These are phyloP conservation scores for Petunia hybrid DNA, from an alignment of 305 asterid species.

Conservation along the genomic window DNA sequence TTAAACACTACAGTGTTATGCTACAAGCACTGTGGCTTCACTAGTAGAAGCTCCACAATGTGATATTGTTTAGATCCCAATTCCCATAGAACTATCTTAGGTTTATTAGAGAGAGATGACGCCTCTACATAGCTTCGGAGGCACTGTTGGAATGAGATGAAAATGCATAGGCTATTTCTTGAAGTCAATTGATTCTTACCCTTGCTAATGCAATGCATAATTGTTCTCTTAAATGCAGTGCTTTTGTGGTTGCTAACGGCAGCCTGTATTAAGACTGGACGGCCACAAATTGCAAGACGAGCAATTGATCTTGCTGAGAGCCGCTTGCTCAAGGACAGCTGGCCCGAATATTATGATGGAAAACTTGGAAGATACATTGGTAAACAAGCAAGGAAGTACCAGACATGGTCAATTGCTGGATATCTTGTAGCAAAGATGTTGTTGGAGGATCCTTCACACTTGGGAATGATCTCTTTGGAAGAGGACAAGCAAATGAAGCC, in stretches of 20 bases:
- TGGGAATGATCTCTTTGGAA: constrained; percentile 41
- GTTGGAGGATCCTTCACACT: constrained; percentile 42
- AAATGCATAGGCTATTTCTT: not conserved
- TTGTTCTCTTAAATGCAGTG: constrained; percentile 33
- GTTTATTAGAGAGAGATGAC: constrained; percentile 8
- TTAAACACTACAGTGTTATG: not conserved
- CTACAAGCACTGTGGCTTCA: not conserved
- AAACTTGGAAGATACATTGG: constrained; percentile 38
- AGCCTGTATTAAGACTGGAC: constrained; percentile 40
- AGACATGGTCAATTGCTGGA: constrained; percentile 42
- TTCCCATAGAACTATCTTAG: not conserved
- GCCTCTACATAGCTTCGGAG: not conserved
- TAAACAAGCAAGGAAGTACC: constrained; percentile 37
- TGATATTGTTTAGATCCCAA: not conserved
- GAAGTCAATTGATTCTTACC: constrained; percentile 16
- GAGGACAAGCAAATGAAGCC: constrained; percentile 42
- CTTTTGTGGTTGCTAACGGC: constrained; percentile 41
- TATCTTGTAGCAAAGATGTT: constrained; percentile 41
- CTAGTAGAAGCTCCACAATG: not conserved
- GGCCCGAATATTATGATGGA: constrained; percentile 43
- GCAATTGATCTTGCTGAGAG: constrained; percentile 42
- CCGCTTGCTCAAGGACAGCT: constrained; percentile 40
- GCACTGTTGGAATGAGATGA: constrained; percentile 2
- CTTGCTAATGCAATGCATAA: constrained; percentile 9
- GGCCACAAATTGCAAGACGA: constrained; percentile 40